A percentile compares a stretch with the other conserved stretches of the same genome.
These are phyloP conservation scores for Scutellaria galericulata DNA, from an alignment of 257 asterid species.

Conservation along the genomic window DNA sequence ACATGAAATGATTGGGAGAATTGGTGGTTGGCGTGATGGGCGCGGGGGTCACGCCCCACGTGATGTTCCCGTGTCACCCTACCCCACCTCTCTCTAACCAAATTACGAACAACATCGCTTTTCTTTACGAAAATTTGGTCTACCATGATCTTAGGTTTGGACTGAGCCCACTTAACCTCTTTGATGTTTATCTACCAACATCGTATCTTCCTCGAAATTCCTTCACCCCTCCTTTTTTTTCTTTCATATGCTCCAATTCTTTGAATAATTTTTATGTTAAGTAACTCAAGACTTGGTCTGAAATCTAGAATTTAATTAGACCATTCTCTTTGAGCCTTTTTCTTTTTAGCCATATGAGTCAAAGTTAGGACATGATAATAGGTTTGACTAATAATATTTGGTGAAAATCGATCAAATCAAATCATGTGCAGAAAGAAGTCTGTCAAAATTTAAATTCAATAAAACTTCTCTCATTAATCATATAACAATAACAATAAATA, in stretches of 20 bases:
- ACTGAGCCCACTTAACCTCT: constrained; percentile 35
- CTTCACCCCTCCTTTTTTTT: neutral
- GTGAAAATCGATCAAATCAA: too few relatives aligned
- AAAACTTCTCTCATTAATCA: too few relatives aligned
- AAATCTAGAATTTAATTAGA: constrained; percentile 5
- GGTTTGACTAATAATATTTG: too few relatives aligned
- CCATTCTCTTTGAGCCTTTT: neutral
- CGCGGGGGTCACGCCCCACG: constrained; percentile 48
- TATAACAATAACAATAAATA: too few relatives aligned
- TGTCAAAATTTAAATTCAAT: too few relatives aligned
- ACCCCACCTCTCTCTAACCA: constrained; percentile 27
- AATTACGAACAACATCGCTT: constrained; percentile 27
- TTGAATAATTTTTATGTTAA: neutral
- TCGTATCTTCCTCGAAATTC: constrained; percentile 27
- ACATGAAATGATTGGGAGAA: neutral
- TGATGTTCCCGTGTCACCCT: constrained; percentile 43
- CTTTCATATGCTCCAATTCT: constrained; percentile 4
- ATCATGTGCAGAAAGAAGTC: too few relatives aligned
- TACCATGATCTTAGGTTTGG: constrained; percentile 27
- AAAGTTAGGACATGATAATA: constrained; percentile 5
- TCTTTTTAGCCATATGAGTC: neutral
- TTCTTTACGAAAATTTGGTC: too few relatives aligned
- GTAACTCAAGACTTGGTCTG: neutral
- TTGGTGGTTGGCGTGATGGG: constrained; percentile 27
- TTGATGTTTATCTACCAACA: constrained; percentile 32